Evolutionary conservation across 192 early-diverging fungal species (phyloP).

Genomic region (Funneliformis geosporum): DNA sequence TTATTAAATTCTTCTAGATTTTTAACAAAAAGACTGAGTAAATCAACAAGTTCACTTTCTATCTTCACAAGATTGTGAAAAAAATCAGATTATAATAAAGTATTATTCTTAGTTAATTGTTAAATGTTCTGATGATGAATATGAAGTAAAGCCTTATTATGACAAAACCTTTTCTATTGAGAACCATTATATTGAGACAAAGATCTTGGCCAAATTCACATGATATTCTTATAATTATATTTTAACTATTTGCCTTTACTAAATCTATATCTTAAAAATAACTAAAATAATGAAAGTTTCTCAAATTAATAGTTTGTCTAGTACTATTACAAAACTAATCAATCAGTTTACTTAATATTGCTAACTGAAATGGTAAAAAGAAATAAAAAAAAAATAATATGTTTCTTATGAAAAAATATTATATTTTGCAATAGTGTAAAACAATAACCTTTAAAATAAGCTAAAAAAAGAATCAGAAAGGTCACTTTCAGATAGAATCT

Average conservation of each 20-base stretch:
- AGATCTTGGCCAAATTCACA: slow-evolving; percentile 7
- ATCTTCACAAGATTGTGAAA: background rate
- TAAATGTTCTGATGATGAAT: background rate
- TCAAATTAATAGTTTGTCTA: background rate
- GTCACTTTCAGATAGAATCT: background rate
- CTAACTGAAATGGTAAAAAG: background rate
- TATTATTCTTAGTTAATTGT: background rate
- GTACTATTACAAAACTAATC: background rate
- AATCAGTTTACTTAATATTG: background rate
- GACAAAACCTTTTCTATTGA: background rate
- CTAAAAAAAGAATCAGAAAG: background rate
- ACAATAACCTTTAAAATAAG: background rate
- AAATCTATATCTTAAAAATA: background rate
- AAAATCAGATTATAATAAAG: background rate
- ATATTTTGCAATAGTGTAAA: background rate
- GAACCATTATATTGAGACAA: background rate
- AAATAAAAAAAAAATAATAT: background rate
- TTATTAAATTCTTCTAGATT: background rate
- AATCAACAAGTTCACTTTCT: background rate
- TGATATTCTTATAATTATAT: background rate
- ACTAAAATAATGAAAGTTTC: background rate
- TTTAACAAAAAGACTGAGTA: background rate
- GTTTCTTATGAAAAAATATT: background rate
- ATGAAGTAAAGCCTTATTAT: background rate
- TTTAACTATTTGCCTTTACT: background rate